Percentiles rank a stretch among this genome's conserved stretches.
phyloP scores from a whole-genome alignment of 306 rosid species.

The Myrica gale region DNA sequence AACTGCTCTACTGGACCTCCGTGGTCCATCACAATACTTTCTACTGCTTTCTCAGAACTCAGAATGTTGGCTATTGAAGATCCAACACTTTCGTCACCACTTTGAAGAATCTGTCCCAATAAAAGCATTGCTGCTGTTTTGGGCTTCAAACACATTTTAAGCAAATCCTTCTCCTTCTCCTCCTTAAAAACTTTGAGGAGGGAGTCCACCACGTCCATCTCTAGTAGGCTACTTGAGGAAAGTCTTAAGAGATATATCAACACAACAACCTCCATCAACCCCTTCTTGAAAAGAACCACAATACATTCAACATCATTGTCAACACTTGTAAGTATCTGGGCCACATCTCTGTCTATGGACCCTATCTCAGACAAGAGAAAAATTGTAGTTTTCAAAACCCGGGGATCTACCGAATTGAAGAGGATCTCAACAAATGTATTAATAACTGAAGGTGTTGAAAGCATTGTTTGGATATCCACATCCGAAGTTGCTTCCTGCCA shows the following conservation, averaged over 20 bases:
- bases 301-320: conserved; percentile 81
- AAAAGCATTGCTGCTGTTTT: conserved; percentile 73
- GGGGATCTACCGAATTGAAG: conserved; percentile 64
- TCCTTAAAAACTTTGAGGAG: conserved; percentile 51
- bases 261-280: conserved; percentile 75
- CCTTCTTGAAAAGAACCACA: conserved; percentile 65
- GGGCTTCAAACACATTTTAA: conserved; percentile 59
- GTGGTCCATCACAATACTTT: no score
- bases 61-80: conserved; percentile 45
- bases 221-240: conserved; percentile 38
- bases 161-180: conserved; percentile 51
- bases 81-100: conserved; percentile 44
- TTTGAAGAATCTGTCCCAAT: conserved; percentile 53
- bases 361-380: conserved; percentile 79
- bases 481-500: conserved; percentile 68
- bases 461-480: conserved; percentile 53
- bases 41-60: conserved; percentile 48
- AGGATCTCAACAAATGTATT: conserved; percentile 84
- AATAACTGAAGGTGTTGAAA: conserved; percentile 66
- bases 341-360: conserved; percentile 58
- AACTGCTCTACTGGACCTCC: no score
- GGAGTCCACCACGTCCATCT: conserved; percentile 52
- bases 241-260: conserved; percentile 65
- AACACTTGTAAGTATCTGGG: conserved; percentile 70
- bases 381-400: conserved; percentile 63